Evolutionary conservation across 352 stramenopile genomes (phyloP).

Genomic region (Phytophthora ramorum): DNA sequence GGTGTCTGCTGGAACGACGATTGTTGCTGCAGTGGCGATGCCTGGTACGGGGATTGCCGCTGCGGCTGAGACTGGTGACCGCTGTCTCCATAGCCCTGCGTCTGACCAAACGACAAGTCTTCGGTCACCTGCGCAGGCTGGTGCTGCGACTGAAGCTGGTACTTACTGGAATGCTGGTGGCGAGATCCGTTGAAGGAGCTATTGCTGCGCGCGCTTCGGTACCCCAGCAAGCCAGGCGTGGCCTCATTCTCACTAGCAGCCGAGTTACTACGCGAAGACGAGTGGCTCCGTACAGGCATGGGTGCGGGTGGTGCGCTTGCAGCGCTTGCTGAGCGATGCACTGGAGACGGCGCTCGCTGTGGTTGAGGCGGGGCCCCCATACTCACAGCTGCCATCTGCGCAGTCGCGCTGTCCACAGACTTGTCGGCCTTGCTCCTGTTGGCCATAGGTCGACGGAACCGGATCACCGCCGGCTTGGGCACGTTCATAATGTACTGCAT

Average conservation of each 20-base stretch:
- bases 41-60: conserved; percentile 21
- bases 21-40: conserved; percentile 11
- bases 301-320: conserved; percentile 12
- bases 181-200: conserved; percentile 29
- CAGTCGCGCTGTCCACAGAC: conserved; percentile 13
- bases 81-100: conserved; percentile 30
- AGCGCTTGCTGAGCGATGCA: conserved; percentile 6
- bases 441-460: conserved; percentile 55
- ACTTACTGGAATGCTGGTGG: conserved; percentile 32
- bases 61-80: conserved; percentile 30
- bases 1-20: too few relatives aligned
- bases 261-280: conserved; percentile 27
- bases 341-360: conserved; percentile 23
- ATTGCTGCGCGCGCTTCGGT: conserved; percentile 37
- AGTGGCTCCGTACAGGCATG: conserved; percentile 19
- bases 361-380: conserved; percentile 8
- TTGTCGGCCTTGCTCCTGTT: conserved; percentile 35
- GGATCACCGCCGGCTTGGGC: conserved; percentile 78
- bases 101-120: conserved; percentile 37
- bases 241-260: conserved; percentile 28
- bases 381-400: conserved; percentile 35
- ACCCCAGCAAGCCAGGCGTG: conserved; percentile 32
- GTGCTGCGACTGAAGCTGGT: conserved; percentile 25
- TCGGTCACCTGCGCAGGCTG: conserved; percentile 27
- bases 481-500: conserved; percentile 90